These are phyloP conservation scores for Aspergillus kassunensis DNA, from an alignment of 495 filamentous ascomycete genomes.

Conservation along the genomic window DNA sequence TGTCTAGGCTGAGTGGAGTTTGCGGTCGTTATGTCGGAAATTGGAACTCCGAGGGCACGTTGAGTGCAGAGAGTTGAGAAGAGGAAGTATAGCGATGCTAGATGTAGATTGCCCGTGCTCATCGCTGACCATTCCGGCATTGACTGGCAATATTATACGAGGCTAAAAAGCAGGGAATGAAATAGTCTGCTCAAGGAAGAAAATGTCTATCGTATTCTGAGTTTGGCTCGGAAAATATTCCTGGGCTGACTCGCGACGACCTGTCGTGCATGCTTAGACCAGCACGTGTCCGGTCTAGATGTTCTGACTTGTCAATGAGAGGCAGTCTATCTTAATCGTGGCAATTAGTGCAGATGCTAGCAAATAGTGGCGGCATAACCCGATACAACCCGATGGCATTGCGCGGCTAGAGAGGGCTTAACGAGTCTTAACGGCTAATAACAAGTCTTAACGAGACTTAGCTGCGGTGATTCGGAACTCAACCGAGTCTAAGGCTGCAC, in stretches of 20 bases:
- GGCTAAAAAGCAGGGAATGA: neutral
- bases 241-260: too few species aligned
- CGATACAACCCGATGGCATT: too few species aligned
- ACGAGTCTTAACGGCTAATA: neutral
- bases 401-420: neutral
- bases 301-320: too few species aligned
- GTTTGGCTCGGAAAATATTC: too few species aligned
- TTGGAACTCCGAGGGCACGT: too few species aligned
- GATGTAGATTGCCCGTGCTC: neutral
- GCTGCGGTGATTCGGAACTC: neutral
- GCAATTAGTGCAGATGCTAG: too few species aligned
- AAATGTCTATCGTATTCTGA: too few species aligned
- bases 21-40: neutral
- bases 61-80: too few species aligned
- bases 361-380: too few species aligned
- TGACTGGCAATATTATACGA: neutral
- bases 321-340: too few species aligned
- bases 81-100: neutral
- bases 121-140: neutral
- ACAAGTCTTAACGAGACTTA: slow-evolving; percentile 6
- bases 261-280: too few species aligned
- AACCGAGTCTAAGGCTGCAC: neutral
- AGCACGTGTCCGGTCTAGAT: too few species aligned
- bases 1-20: slow-evolving; percentile 3
- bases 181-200: neutral